Evolutionary conservation across 768 basidiomycete species (phyloP).

Genomic region (Galerina marginata): DNA sequence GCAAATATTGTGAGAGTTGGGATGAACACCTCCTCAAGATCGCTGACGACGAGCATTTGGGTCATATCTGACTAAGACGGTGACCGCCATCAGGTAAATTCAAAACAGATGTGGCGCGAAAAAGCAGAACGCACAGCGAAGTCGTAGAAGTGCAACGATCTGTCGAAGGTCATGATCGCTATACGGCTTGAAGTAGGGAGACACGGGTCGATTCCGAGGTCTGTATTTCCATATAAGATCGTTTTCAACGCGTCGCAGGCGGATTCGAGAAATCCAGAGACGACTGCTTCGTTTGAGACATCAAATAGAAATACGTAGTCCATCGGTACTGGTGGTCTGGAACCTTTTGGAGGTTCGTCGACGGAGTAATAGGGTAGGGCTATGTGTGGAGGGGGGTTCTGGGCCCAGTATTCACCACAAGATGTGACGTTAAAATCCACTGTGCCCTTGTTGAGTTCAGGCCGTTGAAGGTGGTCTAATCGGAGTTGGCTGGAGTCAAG

Average conservation of each 20-base stretch:
- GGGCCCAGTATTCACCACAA: constrained; percentile 81
- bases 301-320: constrained; percentile 89
- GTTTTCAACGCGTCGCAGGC: constrained; percentile 68
- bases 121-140: constrained; percentile 66
- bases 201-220: constrained; percentile 39
- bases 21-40: constrained; percentile 91
- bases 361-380: constrained; percentile 57
- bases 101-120: constrained; percentile 12
- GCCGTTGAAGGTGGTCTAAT: constrained; percentile 79
- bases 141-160: constrained; percentile 85
- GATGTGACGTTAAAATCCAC: constrained; percentile 83
- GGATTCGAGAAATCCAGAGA: constrained; percentile 70
- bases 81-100: constrained; percentile 27
- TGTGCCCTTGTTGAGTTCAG: constrained; percentile 90
- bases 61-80: constrained; percentile 53
- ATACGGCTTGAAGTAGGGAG: constrained; percentile 59
- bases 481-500: constrained; percentile 79
- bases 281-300: constrained; percentile 70
- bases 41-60: constrained; percentile 81
- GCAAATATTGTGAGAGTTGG: constrained; percentile 83
- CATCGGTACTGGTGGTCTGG: constrained; percentile 66
- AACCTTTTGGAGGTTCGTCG: constrained; percentile 50
- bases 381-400: constrained; percentile 61
- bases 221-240: constrained; percentile 62
- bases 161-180: constrained; percentile 86